These are phyloP conservation scores for Ophiosphaerella herpotricha DNA, from an alignment of 2,329 filamentous ascomycete species.

Conservation along the genomic window DNA sequence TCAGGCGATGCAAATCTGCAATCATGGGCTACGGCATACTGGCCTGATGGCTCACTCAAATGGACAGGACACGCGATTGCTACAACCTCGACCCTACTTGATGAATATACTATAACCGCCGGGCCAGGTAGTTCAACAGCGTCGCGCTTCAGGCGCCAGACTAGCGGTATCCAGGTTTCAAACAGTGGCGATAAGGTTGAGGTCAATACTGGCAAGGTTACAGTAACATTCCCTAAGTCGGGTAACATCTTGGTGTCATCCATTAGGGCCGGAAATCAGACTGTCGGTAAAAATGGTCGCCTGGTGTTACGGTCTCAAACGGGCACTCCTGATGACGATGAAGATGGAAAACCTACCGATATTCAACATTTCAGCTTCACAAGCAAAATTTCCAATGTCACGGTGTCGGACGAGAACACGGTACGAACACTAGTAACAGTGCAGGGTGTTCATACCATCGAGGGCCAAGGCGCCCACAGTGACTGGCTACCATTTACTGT, in stretches of 20 bases:
- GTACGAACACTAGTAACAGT: conserved; percentile 56
- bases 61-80: conserved; percentile 64
- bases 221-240: conserved; percentile 39
- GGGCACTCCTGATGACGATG: conserved; percentile 48
- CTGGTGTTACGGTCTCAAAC: conserved; percentile 60
- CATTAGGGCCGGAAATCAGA: conserved; percentile 48
- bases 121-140: conserved; percentile 21
- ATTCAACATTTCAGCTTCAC: conserved; percentile 54
- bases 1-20: conserved; percentile 48
- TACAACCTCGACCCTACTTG: conserved; percentile 46
- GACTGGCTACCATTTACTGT: conserved; percentile 61
- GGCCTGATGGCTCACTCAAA: conserved; percentile 65
- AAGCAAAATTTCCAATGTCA: conserved; percentile 58
- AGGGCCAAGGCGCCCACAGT: conserved; percentile 38
- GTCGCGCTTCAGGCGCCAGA: conserved; percentile 15
- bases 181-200: conserved; percentile 28
- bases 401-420: conserved; percentile 51
- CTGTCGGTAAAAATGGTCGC: conserved; percentile 43
- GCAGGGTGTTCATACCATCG: conserved; percentile 43
- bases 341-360: conserved; percentile 39
- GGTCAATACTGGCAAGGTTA: conserved; percentile 41
- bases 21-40: conserved; percentile 63
- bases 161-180: conserved; percentile 25
- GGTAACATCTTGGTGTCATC: conserved; percentile 36
- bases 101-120: conserved; percentile 52